Base-by-base conservation (phyloP, 2,329 filamentous ascomycete genomes). In the Raffaelea albimanens region DNA sequence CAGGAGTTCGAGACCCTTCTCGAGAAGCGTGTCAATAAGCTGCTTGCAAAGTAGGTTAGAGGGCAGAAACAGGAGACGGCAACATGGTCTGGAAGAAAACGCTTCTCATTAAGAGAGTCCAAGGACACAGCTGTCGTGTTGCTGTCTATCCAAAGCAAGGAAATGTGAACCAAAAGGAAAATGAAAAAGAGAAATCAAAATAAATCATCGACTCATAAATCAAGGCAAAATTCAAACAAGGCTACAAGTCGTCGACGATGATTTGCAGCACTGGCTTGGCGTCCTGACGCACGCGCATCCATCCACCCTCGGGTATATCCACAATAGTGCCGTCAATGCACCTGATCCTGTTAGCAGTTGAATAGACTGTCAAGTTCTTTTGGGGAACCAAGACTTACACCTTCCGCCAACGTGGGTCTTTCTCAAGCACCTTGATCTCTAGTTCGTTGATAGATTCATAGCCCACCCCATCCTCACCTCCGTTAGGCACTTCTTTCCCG, bases 281-380 rank as follows among this genome's bases (percentile, higher is more conserved):
- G 21, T 76, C 70, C 57, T 67, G 75, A 52, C 62, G 64, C 1
- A 95, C 74, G 50, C 79, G 76, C 63, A 95, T 77, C 72, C 78
- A 83, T 0, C 89, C 89, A 2, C 75, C 80, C 45, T 71, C 62
- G 19, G 85, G 83, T 1, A 95, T 67, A 50, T 78, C 75, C 3
- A 96, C 78, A 57, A 95, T 94, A 46, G 84, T 88, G 3, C 91
- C 91, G 63, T 97, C 91, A n/a, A 97, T 72, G 61, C 91, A 97
- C n/a, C 52, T 53, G 5, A 2, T 16, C 2, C 3, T 13, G 40
- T 53, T 25, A 54, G 52, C 18, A 39, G 7, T 5, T 13, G 3
- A n/a, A n/a, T n/a, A n/a, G n/a, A n/a, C n/a, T n/a, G n/a, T n/a
- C n/a, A n/a, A n/a, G n/a, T n/a, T n/a, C n/a, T n/a, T n/a, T n/a